Evolutionary conservation across 179 eudicot species (phyloP), one percentile per base, ranked within the genome.

Genomic region (Carnegiea gigantea): DNA sequence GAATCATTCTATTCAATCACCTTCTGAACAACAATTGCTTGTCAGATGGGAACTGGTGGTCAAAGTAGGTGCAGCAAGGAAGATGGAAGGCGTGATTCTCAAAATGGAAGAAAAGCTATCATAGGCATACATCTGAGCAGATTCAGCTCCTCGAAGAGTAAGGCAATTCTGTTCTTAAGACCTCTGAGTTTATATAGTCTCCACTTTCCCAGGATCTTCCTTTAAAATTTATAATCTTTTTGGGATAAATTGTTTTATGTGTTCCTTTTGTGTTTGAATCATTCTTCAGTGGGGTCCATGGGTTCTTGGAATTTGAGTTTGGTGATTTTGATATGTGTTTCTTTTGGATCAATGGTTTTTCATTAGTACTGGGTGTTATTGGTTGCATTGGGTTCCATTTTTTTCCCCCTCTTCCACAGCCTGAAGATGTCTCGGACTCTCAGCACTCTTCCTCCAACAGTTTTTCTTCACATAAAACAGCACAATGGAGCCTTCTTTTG

Each of bases 121-220:
- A 80, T 28, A 85, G 91, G 44, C 88, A 85, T 64, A 78, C 87
- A 24, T 17, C 84, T 64, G 70, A 89, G 18, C 89, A 89, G 79
- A 86, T 78, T 59, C 83, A 84, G 46, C 79, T 77, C 14, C 80
- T 89, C 11, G 88, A 89, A 78, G 74, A 9, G 89, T 89, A 87
- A 85, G 86, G 23, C 26, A 9, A 38, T 23, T 49, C 21, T 13
- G 9, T 75, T 75, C 43, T 7, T 73, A 8, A 73, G 59, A 15
- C n/a, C 14, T 74, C 9, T 86, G 48, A 24, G 43, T 43, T 30
- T 36, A 53, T 15, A 48, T 11, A 24, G 20, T 23, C 38, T 33
- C 70, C 51, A 46, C 26, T 54, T 59, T 48, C 67, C 24, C 21
- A 60, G 28, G 28, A 60, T n/a, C 28, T 48, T 60, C 23, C 26